Evolutionary conservation across 2,329 filamentous ascomycete genomes (phyloP).

Genomic region (Hypoxylon rubiginosum): DNA sequence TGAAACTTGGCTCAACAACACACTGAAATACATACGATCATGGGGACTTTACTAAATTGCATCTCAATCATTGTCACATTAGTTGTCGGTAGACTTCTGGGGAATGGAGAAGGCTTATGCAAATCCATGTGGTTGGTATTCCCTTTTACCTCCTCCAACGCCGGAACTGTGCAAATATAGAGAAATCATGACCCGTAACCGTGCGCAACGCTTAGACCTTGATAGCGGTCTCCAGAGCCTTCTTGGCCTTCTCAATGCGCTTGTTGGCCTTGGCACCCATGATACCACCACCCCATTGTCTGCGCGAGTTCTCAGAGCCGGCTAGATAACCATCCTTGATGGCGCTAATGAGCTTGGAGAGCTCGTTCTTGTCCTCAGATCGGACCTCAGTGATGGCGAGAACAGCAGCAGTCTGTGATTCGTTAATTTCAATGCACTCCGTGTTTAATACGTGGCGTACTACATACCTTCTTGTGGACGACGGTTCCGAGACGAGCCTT

Average conservation of each 20-base stretch:
- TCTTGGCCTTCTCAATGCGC: slow-evolving; percentile 85
- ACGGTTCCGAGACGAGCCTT: slow-evolving; percentile 99
- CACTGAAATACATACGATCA: slow-evolving; percentile 13
- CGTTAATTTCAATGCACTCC: slow-evolving; percentile 48
- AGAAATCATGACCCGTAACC: slow-evolving; percentile 52
- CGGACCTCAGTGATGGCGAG: slow-evolving; percentile 97
- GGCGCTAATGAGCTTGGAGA: slow-evolving; percentile 94
- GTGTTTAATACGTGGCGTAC: not conserved
- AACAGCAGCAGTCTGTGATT: slow-evolving; percentile 91
- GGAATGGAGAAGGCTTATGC: slow-evolving; percentile 51
- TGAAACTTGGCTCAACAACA: slow-evolving; percentile 28
- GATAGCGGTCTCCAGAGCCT: slow-evolving; percentile 93
- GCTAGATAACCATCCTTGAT: slow-evolving; percentile 98
- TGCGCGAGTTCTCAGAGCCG: slow-evolving; percentile 91
- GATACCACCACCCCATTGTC: slow-evolving; percentile 99
- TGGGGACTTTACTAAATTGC: slow-evolving; percentile 7
- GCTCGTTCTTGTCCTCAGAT: slow-evolving; percentile 97
- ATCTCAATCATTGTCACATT: slow-evolving; percentile 47
- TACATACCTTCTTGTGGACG: slow-evolving; percentile 95
- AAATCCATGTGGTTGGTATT: slow-evolving; percentile 56
- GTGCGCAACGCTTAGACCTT: slow-evolving; percentile 80
- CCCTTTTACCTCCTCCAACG: slow-evolving; percentile 55
- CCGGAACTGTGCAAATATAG: slow-evolving; percentile 54
- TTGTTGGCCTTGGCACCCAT: slow-evolving; percentile 95
- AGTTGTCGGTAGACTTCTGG: slow-evolving; percentile 46